phyloP scores from a whole-genome alignment of 768 basidiomycete genomes.

The Pluteus cervinus region DNA sequence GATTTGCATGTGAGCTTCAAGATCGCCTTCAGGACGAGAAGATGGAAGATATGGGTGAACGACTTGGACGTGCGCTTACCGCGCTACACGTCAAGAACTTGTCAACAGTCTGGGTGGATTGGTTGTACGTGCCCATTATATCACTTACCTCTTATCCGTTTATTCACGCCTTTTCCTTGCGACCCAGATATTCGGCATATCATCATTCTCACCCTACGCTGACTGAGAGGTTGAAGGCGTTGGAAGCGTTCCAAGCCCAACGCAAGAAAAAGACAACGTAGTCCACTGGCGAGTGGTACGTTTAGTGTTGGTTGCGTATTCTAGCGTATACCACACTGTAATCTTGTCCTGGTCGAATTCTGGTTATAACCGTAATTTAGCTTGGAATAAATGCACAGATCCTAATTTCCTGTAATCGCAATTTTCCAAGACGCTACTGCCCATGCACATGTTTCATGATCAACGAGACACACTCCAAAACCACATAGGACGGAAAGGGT shows the following conservation, averaged over 20 bases:
- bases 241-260: constrained; percentile 60
- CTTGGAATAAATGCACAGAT: too few species aligned
- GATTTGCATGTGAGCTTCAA: constrained; percentile 73
- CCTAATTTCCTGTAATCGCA: too few species aligned
- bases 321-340: too few species aligned
- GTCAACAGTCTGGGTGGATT: constrained; percentile 91
- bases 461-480: too few species aligned
- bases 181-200: constrained; percentile 79
- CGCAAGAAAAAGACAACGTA: constrained; percentile 40
- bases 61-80: constrained; percentile 77
- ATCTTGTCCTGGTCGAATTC: too few species aligned
- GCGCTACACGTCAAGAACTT: constrained; percentile 89
- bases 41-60: constrained; percentile 82
- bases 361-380: too few species aligned
- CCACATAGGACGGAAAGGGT: too few species aligned
- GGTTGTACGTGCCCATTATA: constrained; percentile 53
- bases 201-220: constrained; percentile 96
- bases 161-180: constrained; percentile 5
- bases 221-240: constrained; percentile 78
- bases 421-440: too few species aligned
- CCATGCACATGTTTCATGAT: too few species aligned
- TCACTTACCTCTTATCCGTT: background rate
- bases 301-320: too few species aligned
- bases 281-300: too few species aligned
- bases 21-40: constrained; percentile 41